Conservation (phyloP, 2,329 filamentous ascomycete species). For the Arthroderma sp. region DNA sequence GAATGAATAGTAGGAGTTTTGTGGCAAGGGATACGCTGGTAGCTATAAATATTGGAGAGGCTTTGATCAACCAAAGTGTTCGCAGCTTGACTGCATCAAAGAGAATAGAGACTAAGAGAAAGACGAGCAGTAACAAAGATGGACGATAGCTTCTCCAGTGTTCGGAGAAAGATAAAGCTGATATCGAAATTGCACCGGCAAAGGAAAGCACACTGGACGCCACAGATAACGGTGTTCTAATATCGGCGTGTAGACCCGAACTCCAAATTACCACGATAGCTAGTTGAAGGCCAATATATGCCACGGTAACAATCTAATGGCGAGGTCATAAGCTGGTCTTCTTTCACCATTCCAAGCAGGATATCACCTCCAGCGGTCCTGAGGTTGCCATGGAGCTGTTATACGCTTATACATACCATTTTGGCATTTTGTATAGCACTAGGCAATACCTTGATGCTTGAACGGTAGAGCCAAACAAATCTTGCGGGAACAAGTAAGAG, state of each 20-base stretch:
- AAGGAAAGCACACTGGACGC: slow-evolving; percentile 2
- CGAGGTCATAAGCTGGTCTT: no score
- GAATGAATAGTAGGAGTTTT: slow-evolving; percentile 12
- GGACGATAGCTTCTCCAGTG: slow-evolving; percentile 27
- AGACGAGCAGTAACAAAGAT: slow-evolving; percentile 29
- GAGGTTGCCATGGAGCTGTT: not conserved
- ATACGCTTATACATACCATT: not conserved
- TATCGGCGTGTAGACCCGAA: not conserved
- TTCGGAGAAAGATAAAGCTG: slow-evolving; percentile 15
- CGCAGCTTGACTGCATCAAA: slow-evolving; percentile 28
- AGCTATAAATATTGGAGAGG: slow-evolving; percentile 9
- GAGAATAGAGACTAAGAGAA: slow-evolving; percentile 27
- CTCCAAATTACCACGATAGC: slow-evolving; percentile 12
- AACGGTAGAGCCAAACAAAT: slow-evolving; percentile 11
- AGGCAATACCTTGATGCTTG: not conserved
- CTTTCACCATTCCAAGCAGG: no score
- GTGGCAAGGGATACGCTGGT: slow-evolving; percentile 9
- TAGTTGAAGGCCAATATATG: slow-evolving; percentile 13
- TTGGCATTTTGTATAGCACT: not conserved
- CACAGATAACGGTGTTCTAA: not conserved
- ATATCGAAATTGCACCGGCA: slow-evolving; percentile 1
- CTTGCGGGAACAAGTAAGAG: slow-evolving; percentile 13
- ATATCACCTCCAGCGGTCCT: no score
- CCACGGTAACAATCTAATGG: slow-evolving; percentile 5
- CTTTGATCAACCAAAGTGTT: slow-evolving; percentile 17